Evolutionary conservation across 257 asterid genomes (phyloP), one percentile per base, ranked within the genome.

Genomic region (Capsicum pubescens): DNA sequence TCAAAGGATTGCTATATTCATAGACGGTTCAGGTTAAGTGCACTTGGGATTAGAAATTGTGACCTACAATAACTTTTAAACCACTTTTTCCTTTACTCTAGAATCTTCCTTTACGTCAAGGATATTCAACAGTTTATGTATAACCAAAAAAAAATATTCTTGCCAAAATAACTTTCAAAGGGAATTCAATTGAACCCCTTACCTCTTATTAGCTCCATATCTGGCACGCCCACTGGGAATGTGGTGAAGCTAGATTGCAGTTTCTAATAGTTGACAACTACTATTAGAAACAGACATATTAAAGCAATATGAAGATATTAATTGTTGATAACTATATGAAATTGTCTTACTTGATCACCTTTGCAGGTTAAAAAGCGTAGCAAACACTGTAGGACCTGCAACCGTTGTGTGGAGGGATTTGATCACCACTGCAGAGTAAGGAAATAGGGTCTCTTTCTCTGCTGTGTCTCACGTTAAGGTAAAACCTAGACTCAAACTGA

Each of bases 361-460:
- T 79, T 86, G 80, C 95, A 95, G 98, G 99, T 96, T 64, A 92
- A 92, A 83, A 96, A 90, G 92, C 91, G 86, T 87, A 96, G 99
- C 95, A 96, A 96, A 84, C 99, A 96, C 89, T 96, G 99, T 88
- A 90, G 99, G 94, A 90, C 95, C 79, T 96, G 98, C 91, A 93
- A 96, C 86, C 93, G 98, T 66, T 96, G 99, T 52, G 98, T 96
- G 50, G 97, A 96, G 89, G 99, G 99, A 71, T 96, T 96, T 83
- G 99, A 96, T 89, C 99, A 96, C 91, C 99, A 96, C 91, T 96
- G 99, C 97, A 91, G 98, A 88, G 99, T 95, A 93, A 88, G 11
- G 87, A 84, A 26, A 48, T 52, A 82, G 48, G 82, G 46, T 55
- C 70, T 79, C 63, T 17, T 42, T 76, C 66, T 58, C 52, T 21